Base-by-base conservation (phyloP, 2,329 filamentous ascomycete species). In the Dothistroma pini region DNA sequence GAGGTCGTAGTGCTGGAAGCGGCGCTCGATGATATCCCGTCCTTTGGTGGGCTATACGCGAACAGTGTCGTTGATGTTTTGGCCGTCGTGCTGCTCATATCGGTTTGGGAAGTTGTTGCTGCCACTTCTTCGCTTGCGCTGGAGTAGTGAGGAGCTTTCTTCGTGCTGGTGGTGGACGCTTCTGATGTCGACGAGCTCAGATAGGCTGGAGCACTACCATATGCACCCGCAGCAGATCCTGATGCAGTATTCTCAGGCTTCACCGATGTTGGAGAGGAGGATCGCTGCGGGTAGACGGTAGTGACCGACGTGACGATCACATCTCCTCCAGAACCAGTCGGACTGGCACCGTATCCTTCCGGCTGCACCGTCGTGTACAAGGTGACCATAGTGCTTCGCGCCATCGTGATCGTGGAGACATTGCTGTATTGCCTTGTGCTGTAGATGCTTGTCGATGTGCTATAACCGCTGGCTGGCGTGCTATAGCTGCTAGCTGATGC, bases 301-400 rank as follows among this genome's bases (percentile, higher is more conserved):
- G 55, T 34, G 14, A 49, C 31, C 7, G 55, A 50, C 7, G 55
- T 57, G 25, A 57, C 44, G 19, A 16, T 57, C 22, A 29, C 32
- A 2, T 10, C 44, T 11, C 44, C 41, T 32, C 25, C 16, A 16
- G 22, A 29, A 21, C n/a, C 19, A 38, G 22, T 57, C 11, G 41
- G 52, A 4, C 2, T n/a, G 19, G 55, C 53, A 1, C 19, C 47
- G 38, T 22, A 50, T 49, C 58, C 62, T 35, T 58, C 52, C 9
- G 63, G 60, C 12, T 58, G 56, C 8, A 67, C 59, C 19, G 68
- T 68, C n/a, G 68, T 68, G 59, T 63, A 68, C 14, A 65, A 34
- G 21, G 64, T 65, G 32, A 66, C 31, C 4, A 61, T 62, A 10
- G 63, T 66, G 56, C 56, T 49, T 8, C 29, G 32, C 4, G 31